Evolutionary conservation across 148 eudicot species (phyloP), one percentile per base, ranked within the genome.

Genomic region (Chenopodium quinoa): DNA sequence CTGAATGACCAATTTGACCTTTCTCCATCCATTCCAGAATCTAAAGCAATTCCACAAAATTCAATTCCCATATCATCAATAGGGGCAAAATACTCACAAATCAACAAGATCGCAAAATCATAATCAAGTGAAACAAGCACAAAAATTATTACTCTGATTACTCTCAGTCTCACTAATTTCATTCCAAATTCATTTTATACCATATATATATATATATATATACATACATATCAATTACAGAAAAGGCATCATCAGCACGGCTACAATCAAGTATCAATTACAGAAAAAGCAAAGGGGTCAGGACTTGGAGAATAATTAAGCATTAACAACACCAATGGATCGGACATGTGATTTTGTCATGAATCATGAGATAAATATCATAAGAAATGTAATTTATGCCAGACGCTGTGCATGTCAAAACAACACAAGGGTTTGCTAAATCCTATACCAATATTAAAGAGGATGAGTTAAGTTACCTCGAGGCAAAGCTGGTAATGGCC

Each of bases 11-110:
- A 47, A 4, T 79, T 82, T 52, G 86, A 77, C 67, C 84, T 83
- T 83, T 82, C 37, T 91, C 90, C 96, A 93, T 91, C 98, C 98
- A 95, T 80, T 90, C 92, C 83, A 93, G 85, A 73, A 95, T 82
- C 98, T 95, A 17, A 75, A 73, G 56, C 72, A 88, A 83, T 34
- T 20, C 29, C 50, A 46, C 60, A 70, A 10, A 19, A 79, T 29
- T 56, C 22, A 67, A 60, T 9, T 54, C 27, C 6, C 31, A 50
- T 48, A 52, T 14, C 23, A 77, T 40, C 37, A 5, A 12, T 40
- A 37, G 29, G 20, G 32, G 22, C 16, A 73, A 47, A 56, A 47
- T 11, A 32, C 76, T 12, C 34, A 46, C 14, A 67, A 66, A 47
- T 6, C 44, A 71, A 37, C 74, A 71, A 17, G 17, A 17, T 13